A percentile compares a stretch with the other conserved stretches of the same genome.
These are phyloP conservation scores for Podaxis sp. DNA, from an alignment of 768 basidiomycete genomes.

Conservation along the genomic window DNA sequence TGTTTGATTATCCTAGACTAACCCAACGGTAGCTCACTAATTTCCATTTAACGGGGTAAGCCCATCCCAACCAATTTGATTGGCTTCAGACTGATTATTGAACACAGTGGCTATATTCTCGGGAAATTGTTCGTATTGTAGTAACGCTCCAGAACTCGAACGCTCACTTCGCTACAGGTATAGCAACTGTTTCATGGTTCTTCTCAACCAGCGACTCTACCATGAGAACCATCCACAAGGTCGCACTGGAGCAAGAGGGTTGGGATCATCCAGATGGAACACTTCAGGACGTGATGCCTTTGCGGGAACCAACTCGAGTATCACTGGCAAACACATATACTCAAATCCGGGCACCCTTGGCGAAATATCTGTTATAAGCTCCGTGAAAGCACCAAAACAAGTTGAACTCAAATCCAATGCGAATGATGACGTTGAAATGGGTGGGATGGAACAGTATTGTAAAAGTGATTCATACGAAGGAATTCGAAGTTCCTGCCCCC, in stretches of 20 bases:
- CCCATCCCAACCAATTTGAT: too few relatives aligned
- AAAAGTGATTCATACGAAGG: not conserved
- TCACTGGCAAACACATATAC: not conserved
- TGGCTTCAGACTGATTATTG: not conserved
- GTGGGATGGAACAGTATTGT: not conserved
- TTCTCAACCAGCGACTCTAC: slow-evolving; percentile 9
- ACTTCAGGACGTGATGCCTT: not conserved
- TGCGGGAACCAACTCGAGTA: not conserved
- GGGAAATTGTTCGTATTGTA: not conserved
- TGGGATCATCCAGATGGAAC: not conserved
- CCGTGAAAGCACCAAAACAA: not conserved
- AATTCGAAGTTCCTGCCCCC: too few relatives aligned
- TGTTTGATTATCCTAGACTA: not conserved
- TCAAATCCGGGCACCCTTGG: not conserved
- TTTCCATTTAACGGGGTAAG: not conserved
- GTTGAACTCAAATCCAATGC: not conserved
- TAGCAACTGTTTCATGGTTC: slow-evolving; percentile 13
- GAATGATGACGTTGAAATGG: not conserved
- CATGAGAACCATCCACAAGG: not conserved
- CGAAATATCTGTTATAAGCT: not conserved
- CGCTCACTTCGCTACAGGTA: not conserved
- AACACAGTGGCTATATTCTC: slow-evolving; percentile 4
- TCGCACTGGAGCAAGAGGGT: not conserved
- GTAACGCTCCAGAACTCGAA: too few relatives aligned
- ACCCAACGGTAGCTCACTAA: not conserved